A percentile compares a stretch with the other conserved stretches of the same genome.
phyloP scores from a whole-genome alignment of 2,329 filamentous ascomycete species.

The Diaporthe caulivora region DNA sequence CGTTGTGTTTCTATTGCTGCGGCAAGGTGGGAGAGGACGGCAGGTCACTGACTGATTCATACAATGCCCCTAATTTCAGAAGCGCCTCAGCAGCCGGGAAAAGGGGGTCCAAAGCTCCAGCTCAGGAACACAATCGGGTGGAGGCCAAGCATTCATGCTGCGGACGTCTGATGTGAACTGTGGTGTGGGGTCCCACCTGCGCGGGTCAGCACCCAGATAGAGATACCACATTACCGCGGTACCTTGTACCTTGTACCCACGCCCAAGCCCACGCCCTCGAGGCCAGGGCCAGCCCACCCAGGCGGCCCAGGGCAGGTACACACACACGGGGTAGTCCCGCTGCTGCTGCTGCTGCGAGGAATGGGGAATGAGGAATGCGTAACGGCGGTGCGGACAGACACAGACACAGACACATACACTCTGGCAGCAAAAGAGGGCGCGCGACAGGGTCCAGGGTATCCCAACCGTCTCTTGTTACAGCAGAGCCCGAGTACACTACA shows the following conservation, averaged over 20 bases:
- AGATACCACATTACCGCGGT: neutral
- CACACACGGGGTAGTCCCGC: neutral
- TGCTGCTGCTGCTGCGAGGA: neutral
- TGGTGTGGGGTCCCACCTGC: conserved; percentile 21
- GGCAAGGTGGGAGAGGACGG: conserved; percentile 5
- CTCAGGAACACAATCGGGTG: conserved; percentile 23
- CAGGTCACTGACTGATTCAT: neutral
- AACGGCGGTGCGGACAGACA: neutral
- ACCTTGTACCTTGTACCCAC: neutral
- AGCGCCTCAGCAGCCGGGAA: conserved; percentile 19
- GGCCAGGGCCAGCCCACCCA: neutral
- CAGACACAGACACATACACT: neutral
- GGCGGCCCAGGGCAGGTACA: neutral
- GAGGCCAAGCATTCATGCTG: conserved; percentile 28
- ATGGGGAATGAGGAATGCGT: neutral
- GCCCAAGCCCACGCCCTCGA: neutral
- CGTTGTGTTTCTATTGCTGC: neutral
- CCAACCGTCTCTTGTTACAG: conserved; percentile 12
- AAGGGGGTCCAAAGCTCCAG: conserved; percentile 27
- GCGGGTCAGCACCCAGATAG: conserved; percentile 15
- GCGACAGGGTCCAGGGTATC: conserved; percentile 23
- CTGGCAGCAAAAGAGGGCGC: conserved; percentile 8
- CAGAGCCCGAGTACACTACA: conserved; percentile 6
- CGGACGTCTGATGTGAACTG: conserved; percentile 25
- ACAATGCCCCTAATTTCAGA: conserved; percentile 29